Conservation (phyloP, 2,329 filamentous ascomycete species). For the Herpotrichia juniperi region DNA sequence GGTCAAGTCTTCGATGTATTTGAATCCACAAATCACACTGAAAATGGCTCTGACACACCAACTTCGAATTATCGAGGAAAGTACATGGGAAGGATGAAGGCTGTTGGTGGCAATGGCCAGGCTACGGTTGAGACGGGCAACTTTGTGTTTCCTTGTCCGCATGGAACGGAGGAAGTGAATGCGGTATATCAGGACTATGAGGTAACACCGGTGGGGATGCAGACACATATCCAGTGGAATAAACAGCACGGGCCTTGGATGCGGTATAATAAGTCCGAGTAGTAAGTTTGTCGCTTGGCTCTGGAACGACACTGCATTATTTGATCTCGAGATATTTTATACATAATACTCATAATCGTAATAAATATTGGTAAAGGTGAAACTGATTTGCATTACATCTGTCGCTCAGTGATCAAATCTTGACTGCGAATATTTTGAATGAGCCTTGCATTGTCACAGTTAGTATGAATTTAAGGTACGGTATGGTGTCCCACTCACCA, state of each 20-base stretch:
- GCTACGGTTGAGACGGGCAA: too few species aligned
- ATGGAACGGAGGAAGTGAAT: not conserved
- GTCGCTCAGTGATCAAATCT: not conserved
- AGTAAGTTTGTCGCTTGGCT: too few species aligned
- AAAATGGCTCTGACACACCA: not conserved
- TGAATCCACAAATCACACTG: not conserved
- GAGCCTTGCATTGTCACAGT: slow-evolving; percentile 2
- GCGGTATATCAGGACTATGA: not conserved
- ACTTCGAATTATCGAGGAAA: not conserved
- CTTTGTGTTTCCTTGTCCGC: not conserved
- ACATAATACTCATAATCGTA: too few species aligned
- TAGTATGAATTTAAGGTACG: not conserved
- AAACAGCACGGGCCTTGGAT: not conserved
- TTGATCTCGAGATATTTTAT: too few species aligned
- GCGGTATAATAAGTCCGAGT: not conserved
- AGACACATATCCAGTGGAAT: not conserved
- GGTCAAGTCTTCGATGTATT: not conserved
- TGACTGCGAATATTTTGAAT: slow-evolving; percentile 16
- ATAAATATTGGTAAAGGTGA: too few species aligned
- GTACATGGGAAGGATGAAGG: not conserved
- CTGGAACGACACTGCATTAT: too few species aligned
- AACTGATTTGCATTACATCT: too few species aligned
- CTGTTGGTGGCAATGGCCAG: not conserved
- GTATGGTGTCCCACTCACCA: slow-evolving; percentile 3
- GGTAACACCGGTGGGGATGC: not conserved